A percentile compares a stretch with the other conserved stretches of the same genome.
Evolutionary conservation across 2,329 filamentous ascomycete genomes (phyloP).

Genomic region (Nemania diffusa): DNA sequence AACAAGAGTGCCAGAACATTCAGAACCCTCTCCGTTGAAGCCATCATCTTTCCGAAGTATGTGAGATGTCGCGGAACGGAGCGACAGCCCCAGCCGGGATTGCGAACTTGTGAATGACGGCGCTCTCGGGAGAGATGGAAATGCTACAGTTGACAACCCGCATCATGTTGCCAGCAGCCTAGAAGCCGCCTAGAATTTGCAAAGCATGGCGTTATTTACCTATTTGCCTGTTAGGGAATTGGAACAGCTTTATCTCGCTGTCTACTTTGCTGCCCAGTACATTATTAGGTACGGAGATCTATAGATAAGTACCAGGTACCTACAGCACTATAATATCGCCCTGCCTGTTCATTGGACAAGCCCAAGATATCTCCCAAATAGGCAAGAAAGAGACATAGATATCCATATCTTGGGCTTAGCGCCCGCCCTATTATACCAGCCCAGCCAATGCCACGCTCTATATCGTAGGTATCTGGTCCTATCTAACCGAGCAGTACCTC

Average conservation of each 20-base stretch:
- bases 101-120: background rate
- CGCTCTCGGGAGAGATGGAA: background rate
- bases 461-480: too few species aligned
- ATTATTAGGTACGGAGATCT: background rate
- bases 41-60: background rate
- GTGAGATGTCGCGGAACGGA: background rate
- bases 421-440: background rate
- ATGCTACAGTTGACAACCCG: background rate
- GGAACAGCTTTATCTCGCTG: background rate
- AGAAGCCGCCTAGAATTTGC: background rate
- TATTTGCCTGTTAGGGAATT: background rate
- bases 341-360: background rate
- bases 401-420: background rate
- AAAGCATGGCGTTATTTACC: background rate
- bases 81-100: background rate
- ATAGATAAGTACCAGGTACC: too few species aligned
- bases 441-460: too few species aligned
- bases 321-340: background rate
- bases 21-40: conserved; percentile 16
- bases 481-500: too few species aligned
- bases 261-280: background rate
- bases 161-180: background rate
- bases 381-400: background rate
- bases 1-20: conserved; percentile 15
- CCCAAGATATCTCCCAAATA: background rate